Evolutionary conservation across 495 filamentous ascomycete species (phyloP), one percentile per base, ranked within the genome.

Genomic region (Diplogelasinospora grovesii): DNA sequence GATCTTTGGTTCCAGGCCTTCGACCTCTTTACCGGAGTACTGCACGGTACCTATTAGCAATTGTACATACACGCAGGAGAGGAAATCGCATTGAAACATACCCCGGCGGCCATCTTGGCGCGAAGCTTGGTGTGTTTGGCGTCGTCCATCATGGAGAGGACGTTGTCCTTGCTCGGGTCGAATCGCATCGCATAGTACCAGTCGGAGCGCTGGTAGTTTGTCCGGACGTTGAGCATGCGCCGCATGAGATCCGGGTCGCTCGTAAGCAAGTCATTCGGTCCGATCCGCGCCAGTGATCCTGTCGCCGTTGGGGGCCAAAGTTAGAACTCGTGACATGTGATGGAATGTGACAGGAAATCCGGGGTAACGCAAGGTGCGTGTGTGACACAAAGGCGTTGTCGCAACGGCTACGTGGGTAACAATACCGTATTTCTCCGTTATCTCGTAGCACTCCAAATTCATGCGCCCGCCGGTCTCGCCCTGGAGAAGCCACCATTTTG

Each of bases 1-100:
- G 48, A 39, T 73, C 59, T 48, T 79, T 63, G 25, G 50, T 39
- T 71, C 68, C 39, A 73, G 64, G 21, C 63, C 62, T 29, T 68
- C 64, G 54, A 75, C 72, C 30, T 73, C 60, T 47, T 44, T 63
- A 42, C 56, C 63, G 41, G 33, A 40, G 26, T 57, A 57, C 53
- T 56, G 33, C 5, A 0, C 8, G 11, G 20, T 15, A 6, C 7
- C 8, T 5, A 5, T 15, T 19, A 37, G 14, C 25, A 8, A 18
- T 29, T 21, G 32, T 10, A 38, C 36, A n/a, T n/a, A n/a, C n/a
- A n/a, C n/a, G n/a, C n/a, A n/a, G n/a, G n/a, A n/a, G n/a, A n/a
- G n/a, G n/a, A n/a, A n/a, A n/a, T n/a, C n/a, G n/a, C n/a, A n/a
- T n/a, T n/a, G n/a, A n/a, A n/a, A n/a, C n/a, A 20, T 36, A 54